Conservation (phyloP, 495 filamentous ascomycete genomes). For the Aspergillus olivimuriae region DNA sequence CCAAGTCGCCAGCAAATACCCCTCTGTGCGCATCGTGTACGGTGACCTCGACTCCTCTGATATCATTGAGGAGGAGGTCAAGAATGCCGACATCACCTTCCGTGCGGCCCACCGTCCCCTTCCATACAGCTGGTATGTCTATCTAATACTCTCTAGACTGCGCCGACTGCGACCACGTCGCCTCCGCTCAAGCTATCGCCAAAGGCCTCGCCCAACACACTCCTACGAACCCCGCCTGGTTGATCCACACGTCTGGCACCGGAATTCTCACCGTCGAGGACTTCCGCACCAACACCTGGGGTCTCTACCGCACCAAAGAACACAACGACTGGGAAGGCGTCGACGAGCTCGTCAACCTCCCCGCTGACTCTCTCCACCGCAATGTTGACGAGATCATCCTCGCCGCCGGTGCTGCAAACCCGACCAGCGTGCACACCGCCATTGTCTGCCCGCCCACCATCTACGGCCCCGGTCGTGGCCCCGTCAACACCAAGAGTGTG, state of each 20-base stretch:
- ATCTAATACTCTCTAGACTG: slow-evolving; percentile 31
- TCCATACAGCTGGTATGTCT: not conserved
- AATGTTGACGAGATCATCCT: slow-evolving; percentile 58
- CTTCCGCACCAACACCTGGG: slow-evolving; percentile 42
- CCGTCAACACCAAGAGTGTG: slow-evolving; percentile 58
- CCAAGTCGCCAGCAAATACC: slow-evolving; percentile 48
- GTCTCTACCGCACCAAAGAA: slow-evolving; percentile 46
- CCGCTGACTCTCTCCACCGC: slow-evolving; percentile 50
- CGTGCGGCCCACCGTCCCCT: slow-evolving; percentile 29
- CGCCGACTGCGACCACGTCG: slow-evolving; percentile 48
- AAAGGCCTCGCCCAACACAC: slow-evolving; percentile 39
- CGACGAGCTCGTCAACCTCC: slow-evolving; percentile 49
- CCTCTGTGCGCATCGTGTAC: slow-evolving; percentile 43
- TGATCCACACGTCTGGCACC: slow-evolving; percentile 61
- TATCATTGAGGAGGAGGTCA: slow-evolving; percentile 45
- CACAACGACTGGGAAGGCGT: slow-evolving; percentile 57
- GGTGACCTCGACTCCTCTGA: slow-evolving; percentile 48
- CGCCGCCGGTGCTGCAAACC: slow-evolving; percentile 28
- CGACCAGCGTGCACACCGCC: slow-evolving; percentile 53
- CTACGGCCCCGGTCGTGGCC: slow-evolving; percentile 68
- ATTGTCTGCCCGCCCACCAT: slow-evolving; percentile 76
- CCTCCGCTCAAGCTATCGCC: slow-evolving; percentile 41
- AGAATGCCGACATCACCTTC: slow-evolving; percentile 52
- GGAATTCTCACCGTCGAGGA: slow-evolving; percentile 53
- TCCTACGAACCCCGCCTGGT: slow-evolving; percentile 39